These are phyloP conservation scores for Candida piceae DNA, from an alignment of 805 yeast genomes.

Conservation along the genomic window DNA sequence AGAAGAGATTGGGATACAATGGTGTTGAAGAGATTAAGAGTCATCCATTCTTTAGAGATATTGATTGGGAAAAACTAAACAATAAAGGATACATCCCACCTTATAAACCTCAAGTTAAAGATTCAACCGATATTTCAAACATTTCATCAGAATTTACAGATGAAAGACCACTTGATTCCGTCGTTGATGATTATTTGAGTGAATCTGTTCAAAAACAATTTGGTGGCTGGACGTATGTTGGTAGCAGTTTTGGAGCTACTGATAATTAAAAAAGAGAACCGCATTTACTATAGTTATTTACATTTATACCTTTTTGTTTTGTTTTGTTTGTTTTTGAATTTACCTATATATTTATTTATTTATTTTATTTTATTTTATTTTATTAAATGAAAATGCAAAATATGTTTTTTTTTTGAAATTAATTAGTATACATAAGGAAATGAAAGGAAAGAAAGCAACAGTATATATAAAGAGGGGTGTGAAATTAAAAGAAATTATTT, in stretches of 20 bases:
- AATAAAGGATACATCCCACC: conserved; percentile 93
- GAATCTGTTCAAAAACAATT: conserved; percentile 96
- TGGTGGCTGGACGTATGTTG: conserved; percentile 98
- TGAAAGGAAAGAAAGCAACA: neutral
- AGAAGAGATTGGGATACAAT: conserved; percentile 64
- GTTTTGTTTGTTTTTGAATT: too few species aligned
- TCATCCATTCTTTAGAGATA: conserved; percentile 82
- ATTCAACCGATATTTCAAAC: conserved; percentile 85
- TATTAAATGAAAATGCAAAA: too few species aligned
- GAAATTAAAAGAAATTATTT: neutral
- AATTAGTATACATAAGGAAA: too few species aligned
- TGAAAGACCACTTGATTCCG: conserved; percentile 92
- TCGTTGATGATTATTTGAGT: conserved; percentile 85
- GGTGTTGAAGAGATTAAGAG: conserved; percentile 82
- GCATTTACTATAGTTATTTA: too few species aligned
- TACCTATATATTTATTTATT: too few species aligned
- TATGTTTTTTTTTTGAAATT: too few species aligned
- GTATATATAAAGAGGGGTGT: neutral
- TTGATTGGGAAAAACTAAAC: conserved; percentile 82
- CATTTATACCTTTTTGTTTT: too few species aligned
- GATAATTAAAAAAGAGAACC: too few species aligned
- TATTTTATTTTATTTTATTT: too few species aligned
- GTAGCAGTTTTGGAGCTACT: conserved; percentile 33
- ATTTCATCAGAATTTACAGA: conserved; percentile 89
- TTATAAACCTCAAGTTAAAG: conserved; percentile 84